Percentiles rank a stretch among this genome's conserved stretches.
Evolutionary conservation across 2,329 filamentous ascomycete species (phyloP).

Genomic region (Elsinoe arachidis): DNA sequence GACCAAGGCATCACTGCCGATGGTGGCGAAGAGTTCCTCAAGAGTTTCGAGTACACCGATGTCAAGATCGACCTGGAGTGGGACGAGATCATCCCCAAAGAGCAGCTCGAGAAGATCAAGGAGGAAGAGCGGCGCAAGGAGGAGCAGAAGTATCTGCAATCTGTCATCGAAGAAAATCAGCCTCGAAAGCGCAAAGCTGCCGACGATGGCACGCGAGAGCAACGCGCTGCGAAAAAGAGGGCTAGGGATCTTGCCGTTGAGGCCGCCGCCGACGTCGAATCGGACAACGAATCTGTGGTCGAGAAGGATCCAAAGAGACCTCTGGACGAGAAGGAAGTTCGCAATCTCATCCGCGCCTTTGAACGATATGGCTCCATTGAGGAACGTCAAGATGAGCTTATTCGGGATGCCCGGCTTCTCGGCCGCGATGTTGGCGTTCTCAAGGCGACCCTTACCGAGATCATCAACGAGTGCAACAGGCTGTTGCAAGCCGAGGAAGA

Average conservation of each 20-base stretch:
- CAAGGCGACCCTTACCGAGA: constrained; percentile 64
- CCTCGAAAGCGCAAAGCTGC: constrained; percentile 63
- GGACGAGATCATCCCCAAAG: constrained; percentile 96
- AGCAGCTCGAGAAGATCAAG: constrained; percentile 82
- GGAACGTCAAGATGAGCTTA: constrained; percentile 76
- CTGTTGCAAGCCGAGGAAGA: constrained; percentile 67
- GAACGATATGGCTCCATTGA: constrained; percentile 86
- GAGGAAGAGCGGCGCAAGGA: constrained; percentile 77
- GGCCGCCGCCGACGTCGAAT: constrained; percentile 51
- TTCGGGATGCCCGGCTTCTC: constrained; percentile 74
- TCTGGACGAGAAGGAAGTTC: constrained; percentile 83
- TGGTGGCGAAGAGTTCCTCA: constrained; percentile 93
- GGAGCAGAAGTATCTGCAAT: constrained; percentile 72
- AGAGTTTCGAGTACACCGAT: constrained; percentile 84
- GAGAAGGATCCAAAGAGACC: constrained; percentile 76
- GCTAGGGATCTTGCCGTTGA: constrained; percentile 57
- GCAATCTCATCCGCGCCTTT: constrained; percentile 83
- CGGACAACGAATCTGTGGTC: constrained; percentile 39
- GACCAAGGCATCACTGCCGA: constrained; percentile 90
- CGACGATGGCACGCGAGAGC: constrained; percentile 55
- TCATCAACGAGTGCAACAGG: constrained; percentile 61
- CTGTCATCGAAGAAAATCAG: constrained; percentile 74
- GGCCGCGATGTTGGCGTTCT: constrained; percentile 78
- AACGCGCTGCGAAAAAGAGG: constrained; percentile 61
- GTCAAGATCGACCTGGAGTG: constrained; percentile 95